phyloP scores from a whole-genome alignment of 108 stramenopile genomes.

The Cyclostephanos tholiformis region DNA sequence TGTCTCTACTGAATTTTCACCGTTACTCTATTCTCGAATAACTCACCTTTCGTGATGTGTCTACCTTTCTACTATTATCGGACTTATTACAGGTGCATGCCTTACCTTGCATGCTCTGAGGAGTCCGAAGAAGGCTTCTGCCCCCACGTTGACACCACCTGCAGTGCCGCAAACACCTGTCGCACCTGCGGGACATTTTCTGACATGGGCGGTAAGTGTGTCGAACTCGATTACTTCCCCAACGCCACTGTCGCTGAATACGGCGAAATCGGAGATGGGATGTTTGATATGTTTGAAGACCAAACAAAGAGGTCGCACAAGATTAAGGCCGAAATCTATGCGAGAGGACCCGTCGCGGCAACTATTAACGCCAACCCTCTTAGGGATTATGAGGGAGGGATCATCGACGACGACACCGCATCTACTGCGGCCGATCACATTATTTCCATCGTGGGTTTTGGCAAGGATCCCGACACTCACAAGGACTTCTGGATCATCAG shows the following conservation, averaged over 20 bases:
- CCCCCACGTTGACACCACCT: constrained; percentile 77
- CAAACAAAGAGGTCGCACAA: constrained; percentile 22
- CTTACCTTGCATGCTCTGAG: constrained; percentile 85
- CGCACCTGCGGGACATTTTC: constrained; percentile 84
- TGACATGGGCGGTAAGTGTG: constrained; percentile 65
- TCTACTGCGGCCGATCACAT: constrained; percentile 83
- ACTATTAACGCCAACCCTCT: constrained; percentile 76
- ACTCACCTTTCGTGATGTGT: no score
- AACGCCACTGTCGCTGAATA: constrained; percentile 93
- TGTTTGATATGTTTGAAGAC: constrained; percentile 15
- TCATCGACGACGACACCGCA: constrained; percentile 63
- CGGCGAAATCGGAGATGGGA: constrained; percentile 54
- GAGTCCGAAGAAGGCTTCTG: constrained; percentile 83
- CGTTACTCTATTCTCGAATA: no score
- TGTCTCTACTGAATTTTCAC: no score
- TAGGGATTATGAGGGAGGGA: constrained; percentile 76
- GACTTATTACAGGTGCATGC: constrained; percentile 60
- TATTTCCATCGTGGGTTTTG: constrained; percentile 92
- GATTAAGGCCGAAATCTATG: constrained; percentile 77
- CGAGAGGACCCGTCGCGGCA: constrained; percentile 90
- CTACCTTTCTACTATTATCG: no score
- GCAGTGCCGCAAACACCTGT: constrained; percentile 71
- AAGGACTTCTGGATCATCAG: constrained; percentile 88
- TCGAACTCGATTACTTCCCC: constrained; percentile 73
- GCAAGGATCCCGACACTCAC: constrained; percentile 65